Evolutionary conservation across 768 basidiomycete species (phyloP).

Genomic region (Phanerochaete sordida): DNA sequence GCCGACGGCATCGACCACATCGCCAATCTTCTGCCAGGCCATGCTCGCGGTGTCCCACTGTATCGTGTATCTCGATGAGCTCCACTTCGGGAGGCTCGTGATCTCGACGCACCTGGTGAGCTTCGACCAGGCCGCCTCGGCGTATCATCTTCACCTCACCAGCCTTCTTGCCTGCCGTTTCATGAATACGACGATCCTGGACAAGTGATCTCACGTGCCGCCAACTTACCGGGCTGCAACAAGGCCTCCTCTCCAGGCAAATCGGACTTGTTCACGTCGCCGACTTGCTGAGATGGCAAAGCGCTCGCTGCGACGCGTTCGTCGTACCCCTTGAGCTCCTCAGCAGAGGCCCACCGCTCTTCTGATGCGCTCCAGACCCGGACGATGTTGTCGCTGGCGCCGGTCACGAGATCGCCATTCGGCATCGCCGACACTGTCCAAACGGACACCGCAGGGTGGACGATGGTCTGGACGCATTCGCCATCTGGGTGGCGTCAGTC

Average conservation of each 20-base stretch:
- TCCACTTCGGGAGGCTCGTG: not conserved
- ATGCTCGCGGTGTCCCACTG: slow-evolving; percentile 76
- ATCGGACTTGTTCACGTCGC: slow-evolving; percentile 91
- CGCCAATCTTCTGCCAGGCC: slow-evolving; percentile 91
- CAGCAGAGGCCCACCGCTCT: slow-evolving; percentile 68
- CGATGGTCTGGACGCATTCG: slow-evolving; percentile 82
- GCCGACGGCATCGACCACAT: slow-evolving; percentile 93
- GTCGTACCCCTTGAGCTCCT: slow-evolving; percentile 67
- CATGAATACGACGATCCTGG: not conserved
- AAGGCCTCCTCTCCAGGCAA: slow-evolving; percentile 86
- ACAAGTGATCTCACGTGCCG: not conserved
- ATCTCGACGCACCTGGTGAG: slow-evolving; percentile 65
- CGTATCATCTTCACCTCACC: slow-evolving; percentile 93
- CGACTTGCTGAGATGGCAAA: slow-evolving; percentile 82
- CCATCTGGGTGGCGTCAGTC: slow-evolving; percentile 52
- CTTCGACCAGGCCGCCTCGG: slow-evolving; percentile 78
- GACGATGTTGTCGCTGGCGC: slow-evolving; percentile 83
- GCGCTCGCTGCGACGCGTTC: slow-evolving; percentile 73
- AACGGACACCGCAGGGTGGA: slow-evolving; percentile 95
- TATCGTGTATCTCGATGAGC: not conserved
- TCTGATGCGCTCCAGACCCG: slow-evolving; percentile 79
- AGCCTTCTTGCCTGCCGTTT: slow-evolving; percentile 71
- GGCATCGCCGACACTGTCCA: slow-evolving; percentile 90
- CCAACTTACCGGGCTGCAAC: slow-evolving; percentile 54
- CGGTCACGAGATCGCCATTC: slow-evolving; percentile 90